Evolutionary conservation across 2,329 filamentous ascomycete species (phyloP).

Genomic region (Pyricularia grisea): DNA sequence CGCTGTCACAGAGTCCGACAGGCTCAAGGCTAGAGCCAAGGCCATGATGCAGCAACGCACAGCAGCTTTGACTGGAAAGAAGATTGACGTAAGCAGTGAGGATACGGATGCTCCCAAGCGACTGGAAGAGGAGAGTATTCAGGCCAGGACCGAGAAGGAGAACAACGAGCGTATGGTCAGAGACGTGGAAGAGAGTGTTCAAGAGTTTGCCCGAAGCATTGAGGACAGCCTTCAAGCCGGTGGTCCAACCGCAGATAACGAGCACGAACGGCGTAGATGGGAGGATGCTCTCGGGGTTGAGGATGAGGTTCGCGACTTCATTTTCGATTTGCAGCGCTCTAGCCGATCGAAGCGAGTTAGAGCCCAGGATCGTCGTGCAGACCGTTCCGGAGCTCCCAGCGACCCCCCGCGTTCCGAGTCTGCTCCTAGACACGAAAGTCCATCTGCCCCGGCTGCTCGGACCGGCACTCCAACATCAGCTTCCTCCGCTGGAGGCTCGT

Average conservation of each 20-base stretch:
- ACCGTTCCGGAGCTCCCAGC: slow-evolving; percentile 28
- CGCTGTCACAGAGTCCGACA: slow-evolving; percentile 81
- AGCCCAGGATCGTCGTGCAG: slow-evolving; percentile 44
- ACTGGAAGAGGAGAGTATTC: slow-evolving; percentile 78
- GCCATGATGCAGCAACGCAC: slow-evolving; percentile 98
- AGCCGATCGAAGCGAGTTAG: slow-evolving; percentile 67
- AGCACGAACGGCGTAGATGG: slow-evolving; percentile 90
- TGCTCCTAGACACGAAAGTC: slow-evolving; percentile 37
- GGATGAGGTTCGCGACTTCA: slow-evolving; percentile 94
- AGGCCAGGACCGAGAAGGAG: slow-evolving; percentile 75
- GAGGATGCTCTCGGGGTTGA: slow-evolving; percentile 94
- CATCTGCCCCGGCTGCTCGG: slow-evolving; percentile 30
- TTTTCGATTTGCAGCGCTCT: slow-evolving; percentile 86
- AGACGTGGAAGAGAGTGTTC: slow-evolving; percentile 93
- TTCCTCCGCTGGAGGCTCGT: slow-evolving; percentile 49
- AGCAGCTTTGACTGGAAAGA: slow-evolving; percentile 81
- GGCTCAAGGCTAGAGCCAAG: slow-evolving; percentile 88
- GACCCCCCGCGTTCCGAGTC: slow-evolving; percentile 24
- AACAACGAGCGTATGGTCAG: slow-evolving; percentile 94
- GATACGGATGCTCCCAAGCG: slow-evolving; percentile 73
- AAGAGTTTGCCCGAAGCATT: slow-evolving; percentile 74
- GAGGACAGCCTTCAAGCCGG: slow-evolving; percentile 84
- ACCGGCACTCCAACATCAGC: slow-evolving; percentile 42
- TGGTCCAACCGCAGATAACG: slow-evolving; percentile 61
- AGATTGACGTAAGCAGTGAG: slow-evolving; percentile 58